Base-by-base conservation (phyloP, 2,329 filamentous ascomycete species). In the Thielaviopsis punctulata region DNA sequence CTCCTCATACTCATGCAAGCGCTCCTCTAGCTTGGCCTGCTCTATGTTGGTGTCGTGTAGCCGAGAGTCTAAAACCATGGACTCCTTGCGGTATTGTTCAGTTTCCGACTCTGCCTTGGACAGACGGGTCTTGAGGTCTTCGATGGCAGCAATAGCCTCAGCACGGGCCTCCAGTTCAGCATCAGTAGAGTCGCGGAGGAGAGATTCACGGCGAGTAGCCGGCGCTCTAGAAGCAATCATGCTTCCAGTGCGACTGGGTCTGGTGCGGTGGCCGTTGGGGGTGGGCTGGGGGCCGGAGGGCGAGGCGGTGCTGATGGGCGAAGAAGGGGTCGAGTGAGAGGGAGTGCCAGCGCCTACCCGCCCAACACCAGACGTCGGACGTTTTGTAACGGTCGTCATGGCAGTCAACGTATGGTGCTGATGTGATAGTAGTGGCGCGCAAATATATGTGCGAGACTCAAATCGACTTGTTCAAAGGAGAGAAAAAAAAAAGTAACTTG, bases 21-120 rank as follows among this genome's bases (percentile, higher is more conserved):
- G 80, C 64, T 96, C 90, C 65, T 98, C 92, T 33, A 95, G 70
- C 67, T 84, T 86, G 51, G 78, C 78, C 61, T 95, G 89, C 64
- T 95, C 88, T 59, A 79, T 77, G 54, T 84, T 68, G 45, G 87
- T 79, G 59, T 96, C 90, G 62, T 96, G 88, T 7, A 96, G 75
- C 60, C 86, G 80, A 58, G 84, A 76, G 67, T 95, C 87, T 58
- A 96, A 69, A 45, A 94, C 82, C 55, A 92, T 84, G 52, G 81
- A 71, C 68, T 95, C 87, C 66, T 89, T 90, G 68, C 84, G 80
- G 64, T 81, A 83, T 61, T 88, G 81, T 59, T 92, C 86, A 0
- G 84, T 84, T 39, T 77, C 72, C 48, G 72, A 75, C 67, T 95
- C 90, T 21, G 88, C 84, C 65, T 83, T 86, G 60, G 85, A 77